These are phyloP conservation scores for Tylopilus intermedius DNA, from an alignment of 768 basidiomycete genomes.

Conservation along the genomic window DNA sequence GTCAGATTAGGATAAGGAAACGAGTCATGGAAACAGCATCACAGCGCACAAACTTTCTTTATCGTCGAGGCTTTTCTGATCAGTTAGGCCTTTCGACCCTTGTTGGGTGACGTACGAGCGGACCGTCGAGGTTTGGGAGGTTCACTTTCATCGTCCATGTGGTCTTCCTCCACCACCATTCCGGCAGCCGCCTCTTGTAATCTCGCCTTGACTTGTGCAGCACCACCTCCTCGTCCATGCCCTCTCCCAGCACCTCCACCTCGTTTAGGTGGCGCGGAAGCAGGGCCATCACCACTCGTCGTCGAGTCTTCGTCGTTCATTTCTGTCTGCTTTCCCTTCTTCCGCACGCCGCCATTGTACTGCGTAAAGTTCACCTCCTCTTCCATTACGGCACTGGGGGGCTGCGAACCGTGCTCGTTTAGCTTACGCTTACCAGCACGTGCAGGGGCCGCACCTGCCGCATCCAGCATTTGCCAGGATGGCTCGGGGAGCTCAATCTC, in stretches of 20 bases:
- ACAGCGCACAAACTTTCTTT: not conserved
- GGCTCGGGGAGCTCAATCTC: slow-evolving; percentile 43
- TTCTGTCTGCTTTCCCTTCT: slow-evolving; percentile 20
- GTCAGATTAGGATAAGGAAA: not conserved
- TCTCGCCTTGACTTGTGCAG: slow-evolving; percentile 12
- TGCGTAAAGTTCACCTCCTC: slow-evolving; percentile 16
- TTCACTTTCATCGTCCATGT: slow-evolving; percentile 22
- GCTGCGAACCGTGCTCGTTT: slow-evolving; percentile 21
- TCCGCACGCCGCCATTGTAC: slow-evolving; percentile 14
- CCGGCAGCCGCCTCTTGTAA: slow-evolving; percentile 24
- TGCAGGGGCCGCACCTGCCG: slow-evolving; percentile 19
- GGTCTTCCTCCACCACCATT: slow-evolving; percentile 29
- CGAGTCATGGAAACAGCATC: slow-evolving; percentile 1
- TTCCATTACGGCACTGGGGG: slow-evolving; percentile 26
- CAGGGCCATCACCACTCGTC: slow-evolving; percentile 7
- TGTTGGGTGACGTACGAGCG: slow-evolving; percentile 32
- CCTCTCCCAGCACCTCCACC: slow-evolving; percentile 19
- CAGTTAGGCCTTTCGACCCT: slow-evolving; percentile 19
- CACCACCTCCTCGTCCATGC: slow-evolving; percentile 20
- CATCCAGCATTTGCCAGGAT: slow-evolving; percentile 51
- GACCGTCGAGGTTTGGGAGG: slow-evolving; percentile 31
- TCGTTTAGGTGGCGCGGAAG: slow-evolving; percentile 10
- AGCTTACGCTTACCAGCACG: slow-evolving; percentile 38
- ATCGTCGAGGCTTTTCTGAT: not conserved
- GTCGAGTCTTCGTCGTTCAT: slow-evolving; percentile 16